Conservation (phyloP, 306 rosid species). For the Hippophae gyantsensis region DNA sequence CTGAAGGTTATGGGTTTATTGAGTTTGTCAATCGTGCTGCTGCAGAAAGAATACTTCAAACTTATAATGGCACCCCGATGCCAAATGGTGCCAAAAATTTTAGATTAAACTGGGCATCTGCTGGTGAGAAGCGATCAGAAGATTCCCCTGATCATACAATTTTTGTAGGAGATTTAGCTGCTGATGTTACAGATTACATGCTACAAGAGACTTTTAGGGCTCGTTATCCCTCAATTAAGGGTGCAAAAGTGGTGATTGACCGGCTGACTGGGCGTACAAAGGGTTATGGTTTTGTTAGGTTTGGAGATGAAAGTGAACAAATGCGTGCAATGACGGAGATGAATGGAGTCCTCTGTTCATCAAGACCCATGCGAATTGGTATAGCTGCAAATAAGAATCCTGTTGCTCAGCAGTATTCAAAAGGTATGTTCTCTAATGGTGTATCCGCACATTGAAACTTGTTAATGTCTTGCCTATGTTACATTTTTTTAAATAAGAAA, state of each 20-base stretch:
- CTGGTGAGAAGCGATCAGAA: conserved; percentile 76
- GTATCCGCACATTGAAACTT: background rate
- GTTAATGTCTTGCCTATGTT: too few relatives aligned
- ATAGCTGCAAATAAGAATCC: conserved; percentile 80
- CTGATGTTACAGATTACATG: conserved; percentile 74
- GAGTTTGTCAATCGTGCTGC: conserved; percentile 61
- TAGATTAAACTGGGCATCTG: conserved; percentile 91
- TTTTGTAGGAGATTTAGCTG: conserved; percentile 94
- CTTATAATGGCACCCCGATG: conserved; percentile 74
- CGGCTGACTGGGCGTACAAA: conserved; percentile 75
- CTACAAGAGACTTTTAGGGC: conserved; percentile 64
- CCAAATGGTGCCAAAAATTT: conserved; percentile 72
- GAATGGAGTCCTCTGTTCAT: conserved; percentile 79
- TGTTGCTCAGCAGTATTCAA: conserved; percentile 44
- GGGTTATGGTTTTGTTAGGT: conserved; percentile 95
- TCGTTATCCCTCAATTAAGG: conserved; percentile 50
- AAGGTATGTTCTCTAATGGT: conserved; percentile 38
- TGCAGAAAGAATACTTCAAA: conserved; percentile 72
- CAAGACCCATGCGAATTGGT: conserved; percentile 95
- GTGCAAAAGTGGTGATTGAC: conserved; percentile 95
- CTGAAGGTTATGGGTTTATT: conserved; percentile 89
- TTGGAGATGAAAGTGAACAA: conserved; percentile 80
- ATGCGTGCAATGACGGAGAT: conserved; percentile 83
- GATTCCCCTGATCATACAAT: conserved; percentile 80
- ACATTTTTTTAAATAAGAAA: too few relatives aligned